These are phyloP conservation scores for Cardamine resedifolia DNA, from an alignment of 345 rosid species.

Conservation along the genomic window DNA sequence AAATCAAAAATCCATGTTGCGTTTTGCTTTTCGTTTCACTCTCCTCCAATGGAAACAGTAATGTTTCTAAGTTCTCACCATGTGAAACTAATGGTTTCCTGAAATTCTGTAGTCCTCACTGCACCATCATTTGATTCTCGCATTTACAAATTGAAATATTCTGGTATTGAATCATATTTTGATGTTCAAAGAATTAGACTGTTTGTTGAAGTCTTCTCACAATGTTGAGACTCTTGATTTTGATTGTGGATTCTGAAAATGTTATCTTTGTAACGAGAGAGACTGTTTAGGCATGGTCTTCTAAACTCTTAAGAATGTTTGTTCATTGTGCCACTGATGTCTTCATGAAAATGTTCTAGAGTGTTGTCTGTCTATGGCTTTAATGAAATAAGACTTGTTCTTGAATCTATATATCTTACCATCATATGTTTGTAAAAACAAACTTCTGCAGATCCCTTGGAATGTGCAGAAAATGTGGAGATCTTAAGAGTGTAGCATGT, in stretches of 20 bases:
- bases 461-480: conserved; percentile 86
- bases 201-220: neutral
- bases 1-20: neutral
- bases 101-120: neutral
- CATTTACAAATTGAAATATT: neutral
- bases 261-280: neutral
- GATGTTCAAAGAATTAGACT: neutral
- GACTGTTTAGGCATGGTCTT: neutral
- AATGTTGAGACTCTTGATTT: neutral
- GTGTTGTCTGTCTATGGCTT: neutral
- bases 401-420: neutral
- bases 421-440: neutral
- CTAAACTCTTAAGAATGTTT: neutral
- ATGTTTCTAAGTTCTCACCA: neutral
- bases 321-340: neutral
- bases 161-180: neutral
- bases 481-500: conserved; percentile 73
- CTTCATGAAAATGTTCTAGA: neutral
- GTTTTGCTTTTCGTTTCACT: conserved; percentile 7
- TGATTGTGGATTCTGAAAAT: neutral
- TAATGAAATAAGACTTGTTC: neutral
- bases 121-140: neutral
- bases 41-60: neutral
- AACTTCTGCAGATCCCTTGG: conserved; percentile 64
- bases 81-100: neutral